Evolutionary conservation across 2,329 filamentous ascomycete species (phyloP), one percentile per base, ranked within the genome.

Genomic region (Colletotrichum cereale): DNA sequence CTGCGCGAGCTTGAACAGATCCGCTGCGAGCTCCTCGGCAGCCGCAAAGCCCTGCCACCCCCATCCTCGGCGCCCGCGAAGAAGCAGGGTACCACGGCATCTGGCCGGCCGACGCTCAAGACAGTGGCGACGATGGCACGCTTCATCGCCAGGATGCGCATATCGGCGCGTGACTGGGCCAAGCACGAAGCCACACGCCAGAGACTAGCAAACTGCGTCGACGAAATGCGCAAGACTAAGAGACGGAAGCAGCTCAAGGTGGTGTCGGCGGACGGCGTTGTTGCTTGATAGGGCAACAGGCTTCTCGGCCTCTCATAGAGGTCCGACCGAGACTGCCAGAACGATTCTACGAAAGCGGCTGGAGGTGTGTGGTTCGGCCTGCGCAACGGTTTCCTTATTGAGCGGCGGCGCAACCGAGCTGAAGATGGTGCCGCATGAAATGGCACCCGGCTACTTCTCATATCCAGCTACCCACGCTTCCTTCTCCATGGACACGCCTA

Each of bases 1-100:
- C 90, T 98, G 71, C 90, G 91, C 63, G 92, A 98, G 78, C 91
- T 98, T 74, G 89, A 92, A 76, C 89, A 93, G 76, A 97, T 98
- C 86, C 94, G 83, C 74, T 82, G 79, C 73, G 79, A 83, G 63
- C 75, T 83, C 58, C 80, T 83, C 53, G 79, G 82, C 73, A 81
- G 78, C 77, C 81, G 82, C 72, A 80, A 80, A 62, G 73, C 81
- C 53, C 79, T 82, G 64, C 66, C 78, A 55, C 74, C 79, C 66
- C 75, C 82, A 53, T 74, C 76, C 34, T 71, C 78, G 66, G 60
- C 75, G 63, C 52, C 53, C 11, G 71, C 66, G 66, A 67, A 69
- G 60, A 60, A 62, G 58, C 68, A 64, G 62, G 40, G 62, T 57
- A 57, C 56, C 42, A 64, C 66, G 70, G 62, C 77, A 31, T 73